Conservation (phyloP, 768 basidiomycete species). For the Sarcodon sp. region DNA sequence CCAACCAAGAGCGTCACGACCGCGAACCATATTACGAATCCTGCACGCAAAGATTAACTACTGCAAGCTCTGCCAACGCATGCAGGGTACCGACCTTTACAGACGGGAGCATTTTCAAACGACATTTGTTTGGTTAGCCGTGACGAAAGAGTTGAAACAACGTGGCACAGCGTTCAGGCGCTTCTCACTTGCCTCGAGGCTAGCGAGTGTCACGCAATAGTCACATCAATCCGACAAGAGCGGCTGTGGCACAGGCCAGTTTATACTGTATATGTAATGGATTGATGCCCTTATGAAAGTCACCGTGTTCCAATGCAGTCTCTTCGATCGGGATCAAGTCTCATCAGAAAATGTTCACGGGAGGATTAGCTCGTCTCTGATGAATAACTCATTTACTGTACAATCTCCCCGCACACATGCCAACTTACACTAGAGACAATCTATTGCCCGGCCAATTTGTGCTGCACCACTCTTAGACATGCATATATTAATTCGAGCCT, state of each 20-base stretch:
- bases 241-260: no score
- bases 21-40: constrained; percentile 63
- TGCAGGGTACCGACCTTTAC: constrained; percentile 42
- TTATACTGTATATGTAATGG: no score
- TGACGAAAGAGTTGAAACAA: background rate
- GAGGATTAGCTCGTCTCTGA: no score
- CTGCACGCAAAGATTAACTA: constrained; percentile 23
- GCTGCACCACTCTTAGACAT: background rate
- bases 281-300: no score
- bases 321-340: no score
- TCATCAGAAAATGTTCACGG: no score
- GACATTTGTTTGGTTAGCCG: constrained; percentile 34
- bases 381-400: no score
- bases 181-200: background rate
- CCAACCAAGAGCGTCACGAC: constrained; percentile 63
- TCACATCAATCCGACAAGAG: no score
- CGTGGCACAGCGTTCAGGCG: background rate
- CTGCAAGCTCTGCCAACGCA: background rate
- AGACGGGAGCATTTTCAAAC: constrained; percentile 73
- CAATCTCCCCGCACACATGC: no score
- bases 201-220: background rate
- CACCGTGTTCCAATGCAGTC: no score
- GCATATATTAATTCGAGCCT: background rate
- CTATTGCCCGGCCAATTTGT: background rate
- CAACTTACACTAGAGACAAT: no score